phyloP scores from a whole-genome alignment of 768 basidiomycete species.

The Lactarius sp. region DNA sequence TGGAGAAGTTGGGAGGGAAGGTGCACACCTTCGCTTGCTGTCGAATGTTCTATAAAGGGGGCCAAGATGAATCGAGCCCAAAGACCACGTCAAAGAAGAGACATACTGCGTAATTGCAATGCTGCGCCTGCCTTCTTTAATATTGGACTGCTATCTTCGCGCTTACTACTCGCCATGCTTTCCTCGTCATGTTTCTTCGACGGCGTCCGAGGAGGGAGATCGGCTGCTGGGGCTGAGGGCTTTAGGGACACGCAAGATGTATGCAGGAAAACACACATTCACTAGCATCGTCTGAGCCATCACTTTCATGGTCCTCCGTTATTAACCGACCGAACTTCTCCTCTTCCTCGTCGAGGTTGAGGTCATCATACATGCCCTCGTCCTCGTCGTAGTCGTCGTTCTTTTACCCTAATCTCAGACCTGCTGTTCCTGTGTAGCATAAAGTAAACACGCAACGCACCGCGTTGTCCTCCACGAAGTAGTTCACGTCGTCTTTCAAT shows the following conservation, averaged over 20 bases:
- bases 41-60: slow-evolving; percentile 53
- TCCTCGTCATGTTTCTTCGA: slow-evolving; percentile 80
- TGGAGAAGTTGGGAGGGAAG: neutral
- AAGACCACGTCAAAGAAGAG: slow-evolving; percentile 1
- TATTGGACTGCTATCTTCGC: slow-evolving; percentile 65
- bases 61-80: slow-evolving; percentile 20
- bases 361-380: slow-evolving; percentile 95
- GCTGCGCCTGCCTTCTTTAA: slow-evolving; percentile 68
- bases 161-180: slow-evolving; percentile 66
- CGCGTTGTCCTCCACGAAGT: slow-evolving; percentile 94
- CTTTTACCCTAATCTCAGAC: slow-evolving; percentile 38
- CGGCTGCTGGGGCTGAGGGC: slow-evolving; percentile 33
- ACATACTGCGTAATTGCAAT: slow-evolving; percentile 68
- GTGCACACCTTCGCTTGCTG: slow-evolving; percentile 52
- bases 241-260: slow-evolving; percentile 1
- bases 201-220: slow-evolving; percentile 59
- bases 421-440: neutral
- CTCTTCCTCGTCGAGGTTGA: slow-evolving; percentile 95
- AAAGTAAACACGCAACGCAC: slow-evolving; percentile 46
- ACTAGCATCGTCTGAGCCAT: slow-evolving; percentile 68
- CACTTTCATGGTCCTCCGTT: slow-evolving; percentile 73
- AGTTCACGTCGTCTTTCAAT: slow-evolving; percentile 91
- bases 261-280: slow-evolving; percentile 49
- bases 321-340: slow-evolving; percentile 79
- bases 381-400: slow-evolving; percentile 98